These are phyloP conservation scores for Aspergillus ochraceus DNA, from an alignment of 2,329 filamentous ascomycete genomes.

Conservation along the genomic window DNA sequence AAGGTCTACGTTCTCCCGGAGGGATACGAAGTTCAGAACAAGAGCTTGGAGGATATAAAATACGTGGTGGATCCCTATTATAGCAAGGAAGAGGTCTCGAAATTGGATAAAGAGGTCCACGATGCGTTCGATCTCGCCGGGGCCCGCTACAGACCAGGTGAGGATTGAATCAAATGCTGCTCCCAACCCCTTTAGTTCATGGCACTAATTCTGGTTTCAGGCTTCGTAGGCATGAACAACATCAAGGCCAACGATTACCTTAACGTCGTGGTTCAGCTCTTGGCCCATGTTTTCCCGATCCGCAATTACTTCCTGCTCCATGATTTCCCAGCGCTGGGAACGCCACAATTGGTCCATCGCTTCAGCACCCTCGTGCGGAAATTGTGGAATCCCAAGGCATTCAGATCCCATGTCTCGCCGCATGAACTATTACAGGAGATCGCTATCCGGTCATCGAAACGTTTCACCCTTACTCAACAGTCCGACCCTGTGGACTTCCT, in stretches of 20 bases:
- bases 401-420: constrained; percentile 94
- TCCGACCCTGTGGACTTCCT: constrained; percentile 96
- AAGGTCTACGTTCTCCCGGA: constrained; percentile 68
- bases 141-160: constrained; percentile 79
- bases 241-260: constrained; percentile 99
- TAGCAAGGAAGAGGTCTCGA: constrained; percentile 74
- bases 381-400: constrained; percentile 95
- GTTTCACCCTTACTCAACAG: constrained; percentile 85
- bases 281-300: constrained; percentile 85
- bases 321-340: constrained; percentile 63
- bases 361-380: constrained; percentile 91
- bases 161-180: constrained; percentile 2
- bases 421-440: constrained; percentile 97
- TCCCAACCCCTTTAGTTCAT: neutral
- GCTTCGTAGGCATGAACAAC: constrained; percentile 99
- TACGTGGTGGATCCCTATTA: constrained; percentile 93
- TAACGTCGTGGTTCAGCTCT: constrained; percentile 88
- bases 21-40: constrained; percentile 93
- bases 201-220: constrained; percentile 23
- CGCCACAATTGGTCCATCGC: constrained; percentile 79
- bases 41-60: constrained; percentile 95
- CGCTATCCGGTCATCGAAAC: constrained; percentile 83
- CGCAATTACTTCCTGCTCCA: constrained; percentile 91
- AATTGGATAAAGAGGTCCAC: constrained; percentile 66
- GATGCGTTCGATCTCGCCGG: constrained; percentile 75